Percentiles rank a stretch among this genome's conserved stretches.
phyloP scores from a whole-genome alignment of 139 green algal genomes.

The Gonium pectorale region DNA sequence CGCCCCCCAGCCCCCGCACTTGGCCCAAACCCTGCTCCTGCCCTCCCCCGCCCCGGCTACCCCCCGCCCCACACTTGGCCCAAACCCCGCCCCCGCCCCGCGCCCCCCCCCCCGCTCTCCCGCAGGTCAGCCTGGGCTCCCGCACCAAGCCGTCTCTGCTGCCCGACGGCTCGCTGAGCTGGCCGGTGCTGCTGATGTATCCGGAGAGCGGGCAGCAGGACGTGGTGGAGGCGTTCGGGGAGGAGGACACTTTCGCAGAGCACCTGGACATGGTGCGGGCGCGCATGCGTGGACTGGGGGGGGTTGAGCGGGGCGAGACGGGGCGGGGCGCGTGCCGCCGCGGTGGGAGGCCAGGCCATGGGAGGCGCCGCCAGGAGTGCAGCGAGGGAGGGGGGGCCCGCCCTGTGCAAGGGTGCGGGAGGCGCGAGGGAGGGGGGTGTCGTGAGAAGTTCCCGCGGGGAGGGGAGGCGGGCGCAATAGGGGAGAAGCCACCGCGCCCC shows the following conservation, averaged over 20 bases:
- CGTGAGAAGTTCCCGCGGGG: no score
- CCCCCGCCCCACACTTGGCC: not conserved
- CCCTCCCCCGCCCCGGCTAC: no score
- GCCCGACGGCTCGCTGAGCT: slow-evolving; percentile 72
- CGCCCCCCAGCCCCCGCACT: no score
- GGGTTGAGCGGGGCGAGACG: not conserved
- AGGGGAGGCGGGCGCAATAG: no score
- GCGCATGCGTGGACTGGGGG: not conserved
- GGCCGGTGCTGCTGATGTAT: slow-evolving; percentile 93
- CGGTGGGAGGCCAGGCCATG: no score
- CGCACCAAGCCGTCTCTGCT: slow-evolving; percentile 70
- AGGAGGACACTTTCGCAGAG: slow-evolving; percentile 76
- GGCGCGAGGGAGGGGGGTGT: no score
- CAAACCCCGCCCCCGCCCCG: not conserved
- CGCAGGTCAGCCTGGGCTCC: slow-evolving; percentile 18
- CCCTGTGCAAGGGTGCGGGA: no score
- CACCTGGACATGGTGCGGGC: slow-evolving; percentile 83
- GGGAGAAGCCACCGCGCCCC: no score
- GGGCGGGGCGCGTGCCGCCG: no score
- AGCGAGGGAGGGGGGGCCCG: not conserved
- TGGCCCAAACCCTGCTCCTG: no score
- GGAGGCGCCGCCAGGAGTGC: no score
- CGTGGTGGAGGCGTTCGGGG: slow-evolving; percentile 83
- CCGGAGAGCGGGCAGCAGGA: slow-evolving; percentile 87
- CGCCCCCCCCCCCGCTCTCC: no score